Percentiles rank a stretch among this genome's conserved stretches.
phyloP scores from a whole-genome alignment of 2,329 filamentous ascomycete genomes.

The Diaporthe destruens region DNA sequence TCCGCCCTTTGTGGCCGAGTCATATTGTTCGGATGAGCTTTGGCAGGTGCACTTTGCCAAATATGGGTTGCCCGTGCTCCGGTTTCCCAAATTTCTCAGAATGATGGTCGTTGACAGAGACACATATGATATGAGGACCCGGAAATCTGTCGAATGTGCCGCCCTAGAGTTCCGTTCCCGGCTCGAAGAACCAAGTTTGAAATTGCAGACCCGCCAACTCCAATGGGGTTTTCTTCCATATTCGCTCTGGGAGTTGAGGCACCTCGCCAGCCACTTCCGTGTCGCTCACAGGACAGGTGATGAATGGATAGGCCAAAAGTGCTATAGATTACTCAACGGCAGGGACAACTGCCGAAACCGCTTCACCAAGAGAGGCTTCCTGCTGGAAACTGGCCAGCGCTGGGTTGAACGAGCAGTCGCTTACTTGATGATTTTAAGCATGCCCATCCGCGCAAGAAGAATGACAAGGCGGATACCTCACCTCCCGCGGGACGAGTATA shows the following conservation, averaged over 20 bases:
- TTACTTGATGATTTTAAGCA: constrained; percentile 3
- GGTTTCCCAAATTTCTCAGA: not conserved
- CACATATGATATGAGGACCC: not conserved
- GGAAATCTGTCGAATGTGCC: not conserved
- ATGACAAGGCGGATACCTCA: not conserved
- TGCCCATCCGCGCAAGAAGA: not conserved
- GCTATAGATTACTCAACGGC: not conserved
- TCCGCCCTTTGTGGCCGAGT: not conserved
- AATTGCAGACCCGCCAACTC: not conserved
- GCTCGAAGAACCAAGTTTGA: not conserved
- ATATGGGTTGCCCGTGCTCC: constrained; percentile 15
- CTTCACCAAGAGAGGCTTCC: not conserved
- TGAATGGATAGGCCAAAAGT: not conserved
- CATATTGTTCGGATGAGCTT: not conserved
- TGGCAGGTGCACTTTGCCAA: not conserved
- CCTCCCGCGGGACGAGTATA: not conserved
- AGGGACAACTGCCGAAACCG: not conserved
- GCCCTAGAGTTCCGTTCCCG: not conserved
- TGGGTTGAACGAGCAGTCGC: not conserved
- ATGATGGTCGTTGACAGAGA: not conserved
- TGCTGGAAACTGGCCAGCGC: not conserved
- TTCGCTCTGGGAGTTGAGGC: not conserved
- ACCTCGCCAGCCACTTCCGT: not conserved
- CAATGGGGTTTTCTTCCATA: not conserved
- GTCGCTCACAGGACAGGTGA: constrained; percentile 5